A percentile compares a stretch with the other conserved stretches of the same genome.
phyloP scores from a whole-genome alignment of 2,329 filamentous ascomycete genomes.

The Diaporthe longicolla region DNA sequence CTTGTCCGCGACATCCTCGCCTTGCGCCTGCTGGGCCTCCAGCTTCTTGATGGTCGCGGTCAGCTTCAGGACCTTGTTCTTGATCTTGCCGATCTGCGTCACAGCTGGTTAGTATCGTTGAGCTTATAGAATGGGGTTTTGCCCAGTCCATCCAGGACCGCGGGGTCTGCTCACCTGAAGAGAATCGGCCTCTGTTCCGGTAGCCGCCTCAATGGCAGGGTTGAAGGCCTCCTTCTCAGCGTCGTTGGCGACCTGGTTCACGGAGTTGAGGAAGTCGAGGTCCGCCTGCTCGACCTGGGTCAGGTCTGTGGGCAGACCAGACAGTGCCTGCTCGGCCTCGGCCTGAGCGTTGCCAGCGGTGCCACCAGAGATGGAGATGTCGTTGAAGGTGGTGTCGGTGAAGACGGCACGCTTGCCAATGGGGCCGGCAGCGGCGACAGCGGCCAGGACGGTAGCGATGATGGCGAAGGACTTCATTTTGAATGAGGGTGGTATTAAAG shows the following conservation, averaged over 20 bases:
- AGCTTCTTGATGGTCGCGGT: constrained; percentile 60
- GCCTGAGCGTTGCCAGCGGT: constrained; percentile 53
- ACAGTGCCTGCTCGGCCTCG: constrained; percentile 52
- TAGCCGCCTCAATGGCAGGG: constrained; percentile 58
- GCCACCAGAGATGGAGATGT: constrained; percentile 54
- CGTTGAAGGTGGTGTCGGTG: constrained; percentile 51
- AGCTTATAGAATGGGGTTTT: background rate
- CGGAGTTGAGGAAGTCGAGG: constrained; percentile 56
- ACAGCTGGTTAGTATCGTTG: background rate
- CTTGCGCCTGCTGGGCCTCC: constrained; percentile 60
- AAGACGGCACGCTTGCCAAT: constrained; percentile 46
- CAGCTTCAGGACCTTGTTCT: constrained; percentile 66
- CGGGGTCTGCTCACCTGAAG: constrained; percentile 52
- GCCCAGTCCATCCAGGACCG: background rate
- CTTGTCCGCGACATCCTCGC: constrained; percentile 54
- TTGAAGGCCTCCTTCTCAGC: constrained; percentile 63
- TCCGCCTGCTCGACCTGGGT: constrained; percentile 57
- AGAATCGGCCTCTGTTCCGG: constrained; percentile 54
- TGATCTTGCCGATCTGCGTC: constrained; percentile 59
- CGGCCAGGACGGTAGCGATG: constrained; percentile 44
- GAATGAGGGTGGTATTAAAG: constrained; percentile 39
- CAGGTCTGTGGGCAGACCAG: constrained; percentile 52
- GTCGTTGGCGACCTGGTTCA: constrained; percentile 61
- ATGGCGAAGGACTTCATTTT: constrained; percentile 49
- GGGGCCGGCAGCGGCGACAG: constrained; percentile 44